Evolutionary conservation across 495 filamentous ascomycete species (phyloP), one percentile per base, ranked within the genome.

Genomic region (Barbatosphaeria neglecta): DNA sequence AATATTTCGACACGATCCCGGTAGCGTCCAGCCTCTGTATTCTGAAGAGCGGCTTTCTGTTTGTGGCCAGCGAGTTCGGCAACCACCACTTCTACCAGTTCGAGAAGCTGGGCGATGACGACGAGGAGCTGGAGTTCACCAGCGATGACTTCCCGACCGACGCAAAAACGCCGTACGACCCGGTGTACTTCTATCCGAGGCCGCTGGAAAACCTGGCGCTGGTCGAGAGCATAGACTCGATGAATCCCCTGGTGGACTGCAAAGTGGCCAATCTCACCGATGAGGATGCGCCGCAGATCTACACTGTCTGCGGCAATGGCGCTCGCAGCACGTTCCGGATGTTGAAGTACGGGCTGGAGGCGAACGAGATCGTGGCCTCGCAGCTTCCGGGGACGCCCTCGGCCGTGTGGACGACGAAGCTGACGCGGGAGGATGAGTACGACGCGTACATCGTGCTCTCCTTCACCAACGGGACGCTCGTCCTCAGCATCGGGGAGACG

Each of bases 31-130:
- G 75, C 54, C 72, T 99, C 15, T 83, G 87, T 59, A 94, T 99
- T 51, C 65, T 97, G 50, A 95, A 95, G 64, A 96, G 90, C 50
- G 93, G 92, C 10, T 97, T 95, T 62, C 73, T 97, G 24, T 99
- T 90, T 59, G 84, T 90, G 31, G 92, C 90, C 13, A 84, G 85
- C 59, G 90, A 97, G 64, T 83, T 82, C 40, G 93, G 93, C 15
- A 90, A 95, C 50, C 87, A 94, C 58, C 81, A 89, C 51, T 89
- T 99, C 48, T 97, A 97, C 61, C 89, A 96, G 62, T 95, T 99
- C 51, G 88, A 95, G 58, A 93, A 95, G 59, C 78, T 99, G 16
- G 92, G 90, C n/a, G 92, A 99, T 52, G 90, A 96, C 55, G 85
- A 90, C 51, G 83, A 94, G 17, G 89, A 96, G 60, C 72, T 76